These are phyloP conservation scores for Ascochyta viciae-villosae DNA, from an alignment of 2,329 filamentous ascomycete species.

Conservation along the genomic window DNA sequence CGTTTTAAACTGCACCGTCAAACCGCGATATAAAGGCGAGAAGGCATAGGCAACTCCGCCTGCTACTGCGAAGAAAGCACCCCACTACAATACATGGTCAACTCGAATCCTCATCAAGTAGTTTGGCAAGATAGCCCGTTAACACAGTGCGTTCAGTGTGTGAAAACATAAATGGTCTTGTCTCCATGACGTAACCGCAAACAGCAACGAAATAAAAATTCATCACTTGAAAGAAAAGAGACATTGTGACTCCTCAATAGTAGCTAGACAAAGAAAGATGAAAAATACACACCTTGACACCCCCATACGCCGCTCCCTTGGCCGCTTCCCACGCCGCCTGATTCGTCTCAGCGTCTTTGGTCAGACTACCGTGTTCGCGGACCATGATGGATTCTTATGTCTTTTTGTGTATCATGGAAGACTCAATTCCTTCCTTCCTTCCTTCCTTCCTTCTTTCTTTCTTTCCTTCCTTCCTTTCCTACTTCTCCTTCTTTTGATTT, in stretches of 20 bases:
- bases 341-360: conserved; percentile 69
- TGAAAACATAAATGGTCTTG: too few species aligned
- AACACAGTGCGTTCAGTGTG: too few species aligned
- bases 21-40: conserved; percentile 74
- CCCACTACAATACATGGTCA: conserved; percentile 61
- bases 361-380: conserved; percentile 63
- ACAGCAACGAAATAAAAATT: neutral
- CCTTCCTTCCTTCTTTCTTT: too few species aligned
- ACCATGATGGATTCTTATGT: conserved; percentile 35
- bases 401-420: too few species aligned
- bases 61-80: conserved; percentile 67
- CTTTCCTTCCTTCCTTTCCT: too few species aligned
- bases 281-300: conserved; percentile 62
- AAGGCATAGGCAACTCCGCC: conserved; percentile 68
- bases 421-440: too few species aligned
- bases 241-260: too few species aligned
- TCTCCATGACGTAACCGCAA: neutral
- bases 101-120: neutral
- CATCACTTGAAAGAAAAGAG: too few species aligned
- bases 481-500: too few species aligned
- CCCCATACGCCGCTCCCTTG: conserved; percentile 70
- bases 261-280: neutral
- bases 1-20: conserved; percentile 48
- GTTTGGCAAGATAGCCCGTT: too few species aligned
- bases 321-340: conserved; percentile 75